Evolutionary conservation across 2,329 filamentous ascomycete genomes (phyloP), one percentile per base, ranked within the genome.

Genomic region (Aspergillus sp.): DNA sequence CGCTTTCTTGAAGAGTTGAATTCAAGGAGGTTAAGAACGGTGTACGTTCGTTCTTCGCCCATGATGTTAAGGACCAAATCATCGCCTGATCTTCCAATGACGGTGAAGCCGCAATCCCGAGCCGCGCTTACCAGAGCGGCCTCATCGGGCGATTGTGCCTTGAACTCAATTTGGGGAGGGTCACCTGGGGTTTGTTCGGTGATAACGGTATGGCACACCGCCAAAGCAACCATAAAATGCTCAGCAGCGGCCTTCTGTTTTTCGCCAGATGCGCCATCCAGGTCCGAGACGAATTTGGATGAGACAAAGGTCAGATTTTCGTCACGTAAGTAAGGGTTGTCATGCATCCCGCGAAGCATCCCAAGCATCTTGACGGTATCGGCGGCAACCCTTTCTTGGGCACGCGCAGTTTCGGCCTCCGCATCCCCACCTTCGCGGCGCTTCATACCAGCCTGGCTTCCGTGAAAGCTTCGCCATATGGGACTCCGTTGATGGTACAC

Each of bases 401-500:
- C 82, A 47, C 72, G 75, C 22, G 75, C 80, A 3, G 72, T 76
- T 55, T 95, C 88, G 42, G 78, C 78, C 42, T 89, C 88, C 3
- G 88, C 81, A 52, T 96, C 79, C 30, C 94, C 73, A 29, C 91
- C 91, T 59, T 89, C 67, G 39, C 91, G 78, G 60, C 89, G 86
- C 55, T 93, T 86, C 84, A 98, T 91, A 36, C 91, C 91, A 32
- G 89, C 84, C 59, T 94, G 85, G 91, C 91, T 60, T 98, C 91
- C 0, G 93, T 98, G 52, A 95, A 98, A 1, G 91, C 91, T 63
- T 98, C 91, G 40, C 91, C 91, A 46, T 98, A 98, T 0, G 88
- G 79, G 39, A 91, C 75, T n/a, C 89, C 89, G 51, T 96, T 96
- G 61, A 98, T 80, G 0, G 88, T 93, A 34, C 82, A 86, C 61